Percentiles rank a stretch among this genome's conserved stretches.
These are phyloP conservation scores for Saraca asoca DNA, from an alignment of 331 rosid species.

Conservation along the genomic window DNA sequence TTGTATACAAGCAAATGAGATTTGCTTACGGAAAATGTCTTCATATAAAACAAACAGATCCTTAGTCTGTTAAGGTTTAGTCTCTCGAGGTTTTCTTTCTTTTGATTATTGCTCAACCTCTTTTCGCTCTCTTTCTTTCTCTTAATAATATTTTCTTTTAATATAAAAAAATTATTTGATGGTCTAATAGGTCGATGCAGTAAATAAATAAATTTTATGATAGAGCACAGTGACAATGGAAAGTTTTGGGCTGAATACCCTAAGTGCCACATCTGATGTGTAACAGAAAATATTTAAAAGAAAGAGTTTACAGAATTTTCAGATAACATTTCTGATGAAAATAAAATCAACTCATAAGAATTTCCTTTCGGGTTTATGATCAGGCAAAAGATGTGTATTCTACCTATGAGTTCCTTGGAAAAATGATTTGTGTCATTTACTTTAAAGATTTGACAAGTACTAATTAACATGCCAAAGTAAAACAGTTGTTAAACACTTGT, in stretches of 20 bases:
- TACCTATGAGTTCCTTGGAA: neutral
- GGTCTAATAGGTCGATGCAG: conserved; percentile 3
- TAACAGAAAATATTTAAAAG: neutral
- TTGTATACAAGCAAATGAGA: no score
- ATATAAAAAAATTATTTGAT: neutral
- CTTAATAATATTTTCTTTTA: no score
- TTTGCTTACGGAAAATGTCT: no score
- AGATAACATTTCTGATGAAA: neutral
- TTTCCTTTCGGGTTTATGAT: neutral
- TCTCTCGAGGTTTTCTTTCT: no score
- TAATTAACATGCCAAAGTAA: neutral
- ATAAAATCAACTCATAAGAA: neutral
- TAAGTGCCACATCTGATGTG: neutral
- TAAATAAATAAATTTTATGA: conserved; percentile 4
- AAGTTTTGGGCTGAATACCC: neutral
- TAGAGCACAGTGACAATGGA: neutral
- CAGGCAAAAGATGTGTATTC: neutral
- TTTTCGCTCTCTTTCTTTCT: no score
- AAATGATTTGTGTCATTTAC: neutral
- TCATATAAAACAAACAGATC: no score
- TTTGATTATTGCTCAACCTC: no score
- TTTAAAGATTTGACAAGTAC: neutral
- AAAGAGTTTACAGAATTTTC: neutral
- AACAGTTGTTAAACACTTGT: neutral
- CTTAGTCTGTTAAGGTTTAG: no score